Evolutionary conservation across 768 basidiomycete species (phyloP), one percentile per base, ranked within the genome.

Genomic region (Amanita jacksonii): DNA sequence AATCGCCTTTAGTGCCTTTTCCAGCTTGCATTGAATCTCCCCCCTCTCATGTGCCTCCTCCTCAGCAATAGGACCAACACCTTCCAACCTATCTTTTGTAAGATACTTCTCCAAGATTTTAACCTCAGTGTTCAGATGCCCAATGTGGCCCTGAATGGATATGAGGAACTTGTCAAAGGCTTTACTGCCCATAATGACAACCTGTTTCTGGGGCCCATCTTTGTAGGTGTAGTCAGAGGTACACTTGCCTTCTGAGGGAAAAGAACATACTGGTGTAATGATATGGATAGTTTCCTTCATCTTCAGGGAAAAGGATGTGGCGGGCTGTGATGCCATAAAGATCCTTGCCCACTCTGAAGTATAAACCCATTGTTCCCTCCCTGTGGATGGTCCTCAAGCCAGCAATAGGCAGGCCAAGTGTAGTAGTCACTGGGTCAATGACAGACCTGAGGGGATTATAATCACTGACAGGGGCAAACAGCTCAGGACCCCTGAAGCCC

Each of bases 291-390:
- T 67, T 68, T 46, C 39, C 54, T 27, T 48, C 45, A 10, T 54
- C 43, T 5, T 13, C 15, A 5, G 37, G 43, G 50, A 66, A 65
- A 8, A 65, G 42, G 37, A 52, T 51, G 38, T 68, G 67, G 32
- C 63, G 62, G 18, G 49, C 57, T 2, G 64, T 68, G 35, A 65
- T 46, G 34, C 44, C 59, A 27, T 65, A 64, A 41, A 64, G 63
- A 9, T 57, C 49, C 4, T 57, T 36, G 22, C 53, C 57, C 1
- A 49, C 46, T 13, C 45, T n/a, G 49, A 70, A 63, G 43, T 64
- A 70, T 33, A 62, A 55, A 8, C 65, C 65, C 7, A 68, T 19
- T 1, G 67, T 69, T 7, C 69, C 68, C 51, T 68, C 62, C 48
- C 46, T 55, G 5, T 42, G 30, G 6, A 15, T 12, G 1, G 59